Percentiles rank a stretch among this genome's conserved stretches.
Conservation (phyloP, 1,284 basidiomycete species). For the Ganoderma resinaceum region DNA sequence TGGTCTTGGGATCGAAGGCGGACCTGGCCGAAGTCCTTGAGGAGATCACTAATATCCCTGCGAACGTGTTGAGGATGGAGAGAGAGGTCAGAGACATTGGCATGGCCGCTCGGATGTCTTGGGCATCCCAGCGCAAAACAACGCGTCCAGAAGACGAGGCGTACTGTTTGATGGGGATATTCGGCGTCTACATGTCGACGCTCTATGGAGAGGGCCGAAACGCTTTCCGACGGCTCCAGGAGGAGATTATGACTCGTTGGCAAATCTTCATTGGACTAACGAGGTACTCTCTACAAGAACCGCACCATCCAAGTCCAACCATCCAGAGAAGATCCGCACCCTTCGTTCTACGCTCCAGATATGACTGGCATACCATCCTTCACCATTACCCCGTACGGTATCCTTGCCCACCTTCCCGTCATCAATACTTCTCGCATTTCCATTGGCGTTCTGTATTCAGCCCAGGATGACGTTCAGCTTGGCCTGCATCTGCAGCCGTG, state of each 20-base stretch:
- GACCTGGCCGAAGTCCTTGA: conserved; percentile 15
- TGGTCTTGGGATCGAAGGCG: conserved; percentile 16
- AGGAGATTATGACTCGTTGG: conserved; percentile 21
- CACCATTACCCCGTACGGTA: conserved; percentile 4
- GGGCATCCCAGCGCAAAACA: conserved; percentile 22
- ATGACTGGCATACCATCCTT: conserved; percentile 3
- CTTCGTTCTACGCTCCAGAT: neutral
- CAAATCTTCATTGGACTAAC: neutral
- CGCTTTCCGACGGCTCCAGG: too few relatives aligned
- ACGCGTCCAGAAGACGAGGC: conserved; percentile 24
- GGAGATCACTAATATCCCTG: conserved; percentile 12
- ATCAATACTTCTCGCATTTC: neutral
- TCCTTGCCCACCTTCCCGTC: conserved; percentile 7
- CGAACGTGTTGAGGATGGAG: conserved; percentile 11
- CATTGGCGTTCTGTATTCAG: neutral
- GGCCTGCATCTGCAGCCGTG: neutral
- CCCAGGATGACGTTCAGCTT: neutral
- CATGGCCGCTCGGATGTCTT: conserved; percentile 25
- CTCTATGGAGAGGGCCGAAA: conserved; percentile 23
- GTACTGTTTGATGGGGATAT: conserved; percentile 26
- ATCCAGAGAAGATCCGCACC: neutral
- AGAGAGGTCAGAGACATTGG: conserved; percentile 12
- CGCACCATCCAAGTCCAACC: neutral
- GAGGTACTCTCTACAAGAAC: neutral
- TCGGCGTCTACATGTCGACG: conserved; percentile 22